Conservation (phyloP, 1,284 basidiomycete species). For the Schizophyllum amplum region DNA sequence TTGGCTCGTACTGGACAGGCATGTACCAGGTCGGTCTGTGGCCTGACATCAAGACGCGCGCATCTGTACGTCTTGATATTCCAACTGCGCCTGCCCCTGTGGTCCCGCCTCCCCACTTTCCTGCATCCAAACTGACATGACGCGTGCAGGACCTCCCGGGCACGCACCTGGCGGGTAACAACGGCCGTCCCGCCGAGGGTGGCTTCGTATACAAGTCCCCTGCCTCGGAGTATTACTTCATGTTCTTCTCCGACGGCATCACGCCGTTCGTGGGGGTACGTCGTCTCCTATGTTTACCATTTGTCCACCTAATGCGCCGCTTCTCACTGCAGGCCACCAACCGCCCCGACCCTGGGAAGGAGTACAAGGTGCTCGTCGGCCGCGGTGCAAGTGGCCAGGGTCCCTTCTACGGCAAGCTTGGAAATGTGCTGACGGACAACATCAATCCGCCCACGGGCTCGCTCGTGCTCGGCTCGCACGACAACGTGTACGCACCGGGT, state of each 20-base stretch:
- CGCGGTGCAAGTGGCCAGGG: constrained; percentile 20
- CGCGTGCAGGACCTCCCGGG: constrained; percentile 8
- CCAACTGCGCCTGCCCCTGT: no score
- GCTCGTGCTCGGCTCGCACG: constrained; percentile 26
- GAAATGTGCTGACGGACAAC: constrained; percentile 14
- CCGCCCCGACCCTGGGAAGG: no score
- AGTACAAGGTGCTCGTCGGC: constrained; percentile 22
- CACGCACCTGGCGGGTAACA: constrained; percentile 10
- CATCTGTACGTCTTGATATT: background rate
- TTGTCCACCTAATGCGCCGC: background rate
- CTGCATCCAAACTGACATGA: no score
- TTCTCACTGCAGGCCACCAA: background rate
- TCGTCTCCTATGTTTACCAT: background rate
- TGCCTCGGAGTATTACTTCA: constrained; percentile 1
- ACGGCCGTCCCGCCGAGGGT: constrained; percentile 8
- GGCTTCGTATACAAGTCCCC: constrained; percentile 8
- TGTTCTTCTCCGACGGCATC: constrained; percentile 1
- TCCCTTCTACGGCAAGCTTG: constrained; percentile 21
- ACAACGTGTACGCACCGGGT: constrained; percentile 26
- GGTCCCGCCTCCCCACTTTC: no score
- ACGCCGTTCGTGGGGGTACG: background rate
- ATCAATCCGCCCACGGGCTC: constrained; percentile 16
- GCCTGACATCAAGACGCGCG: background rate
- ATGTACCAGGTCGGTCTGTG: constrained; percentile 1
- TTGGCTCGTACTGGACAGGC: constrained; percentile 13